Conservation (phyloP, 2,329 filamentous ascomycete genomes). For the Magnaporthiopsis rhizophila region DNA sequence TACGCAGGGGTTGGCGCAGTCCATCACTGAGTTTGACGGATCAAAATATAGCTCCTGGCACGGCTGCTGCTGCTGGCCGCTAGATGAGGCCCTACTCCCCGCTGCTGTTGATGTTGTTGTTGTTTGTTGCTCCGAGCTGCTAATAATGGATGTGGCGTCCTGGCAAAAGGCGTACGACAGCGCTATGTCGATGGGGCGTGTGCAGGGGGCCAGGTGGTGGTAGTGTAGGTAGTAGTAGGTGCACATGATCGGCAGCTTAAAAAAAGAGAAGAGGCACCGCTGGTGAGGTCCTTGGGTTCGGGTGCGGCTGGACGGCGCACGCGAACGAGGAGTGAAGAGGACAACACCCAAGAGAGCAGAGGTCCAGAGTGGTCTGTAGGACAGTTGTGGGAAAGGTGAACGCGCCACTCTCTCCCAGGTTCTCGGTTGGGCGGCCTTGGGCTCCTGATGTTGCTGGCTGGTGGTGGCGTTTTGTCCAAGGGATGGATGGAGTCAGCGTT, state of each 20-base stretch:
- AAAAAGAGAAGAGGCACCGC: not conserved
- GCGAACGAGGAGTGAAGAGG: not conserved
- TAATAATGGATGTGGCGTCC: constrained; percentile 8
- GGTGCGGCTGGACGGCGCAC: not conserved
- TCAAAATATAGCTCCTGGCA: constrained; percentile 24
- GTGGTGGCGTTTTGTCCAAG: too few species aligned
- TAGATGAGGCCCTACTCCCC: not conserved
- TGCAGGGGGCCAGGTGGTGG: constrained; percentile 19
- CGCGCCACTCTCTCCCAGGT: not conserved
- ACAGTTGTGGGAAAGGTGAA: not conserved
- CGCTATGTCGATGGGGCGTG: constrained; percentile 11
- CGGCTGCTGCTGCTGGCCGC: constrained; percentile 14
- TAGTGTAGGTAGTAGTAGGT: constrained; percentile 41
- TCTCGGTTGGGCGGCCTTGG: not conserved
- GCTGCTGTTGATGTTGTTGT: not conserved
- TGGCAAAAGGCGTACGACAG: constrained; percentile 15
- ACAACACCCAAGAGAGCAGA: not conserved
- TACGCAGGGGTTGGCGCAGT: constrained; percentile 35
- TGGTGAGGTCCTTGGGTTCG: not conserved
- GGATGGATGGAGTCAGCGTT: too few species aligned
- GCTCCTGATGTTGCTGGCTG: too few species aligned
- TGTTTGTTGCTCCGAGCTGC: constrained; percentile 5
- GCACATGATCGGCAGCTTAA: constrained; percentile 32
- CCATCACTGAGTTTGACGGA: constrained; percentile 21
- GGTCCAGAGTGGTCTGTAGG: not conserved